phyloP scores from a whole-genome alignment of 257 asterid genomes.

The Mitragyna speciosa region DNA sequence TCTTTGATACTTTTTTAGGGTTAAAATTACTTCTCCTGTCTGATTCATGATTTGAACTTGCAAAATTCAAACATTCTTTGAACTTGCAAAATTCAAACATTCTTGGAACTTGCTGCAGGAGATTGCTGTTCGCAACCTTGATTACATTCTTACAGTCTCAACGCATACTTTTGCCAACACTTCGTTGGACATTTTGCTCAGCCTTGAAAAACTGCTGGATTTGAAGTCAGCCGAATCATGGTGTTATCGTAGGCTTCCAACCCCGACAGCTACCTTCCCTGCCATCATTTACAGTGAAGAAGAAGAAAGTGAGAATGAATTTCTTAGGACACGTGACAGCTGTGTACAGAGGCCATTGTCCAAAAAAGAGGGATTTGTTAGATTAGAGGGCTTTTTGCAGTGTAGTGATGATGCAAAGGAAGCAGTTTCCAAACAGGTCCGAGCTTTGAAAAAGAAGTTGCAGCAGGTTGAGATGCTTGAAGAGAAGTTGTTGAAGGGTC shows the following conservation, averaged over 20 bases:
- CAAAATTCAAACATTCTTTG: background rate
- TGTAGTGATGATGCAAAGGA: slow-evolving; percentile 49
- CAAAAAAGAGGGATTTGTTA: slow-evolving; percentile 40
- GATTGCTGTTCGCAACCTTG: slow-evolving; percentile 84
- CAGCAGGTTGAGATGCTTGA: slow-evolving; percentile 98
- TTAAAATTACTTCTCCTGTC: background rate
- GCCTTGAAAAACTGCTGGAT: slow-evolving; percentile 75
- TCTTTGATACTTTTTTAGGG: background rate
- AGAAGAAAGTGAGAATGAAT: slow-evolving; percentile 58
- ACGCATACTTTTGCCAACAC: slow-evolving; percentile 54
- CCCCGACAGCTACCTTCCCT: slow-evolving; percentile 88
- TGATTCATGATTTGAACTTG: background rate
- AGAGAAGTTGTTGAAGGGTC: slow-evolving; percentile 69
- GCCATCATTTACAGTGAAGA: slow-evolving; percentile 81
- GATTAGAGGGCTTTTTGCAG: slow-evolving; percentile 64
- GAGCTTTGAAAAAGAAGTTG: slow-evolving; percentile 85
- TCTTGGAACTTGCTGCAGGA: slow-evolving; percentile 67
- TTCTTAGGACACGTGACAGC: slow-evolving; percentile 48
- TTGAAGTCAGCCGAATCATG: slow-evolving; percentile 81
- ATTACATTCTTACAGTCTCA: slow-evolving; percentile 79
- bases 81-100: background rate
- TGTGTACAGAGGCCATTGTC: slow-evolving; percentile 37
- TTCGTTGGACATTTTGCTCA: slow-evolving; percentile 66
- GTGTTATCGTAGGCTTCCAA: slow-evolving; percentile 85
- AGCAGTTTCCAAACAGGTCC: slow-evolving; percentile 57